Evolutionary conservation across 768 basidiomycete genomes (phyloP), one percentile per base, ranked within the genome.

Genomic region (Amanita pseudoporphyria): DNA sequence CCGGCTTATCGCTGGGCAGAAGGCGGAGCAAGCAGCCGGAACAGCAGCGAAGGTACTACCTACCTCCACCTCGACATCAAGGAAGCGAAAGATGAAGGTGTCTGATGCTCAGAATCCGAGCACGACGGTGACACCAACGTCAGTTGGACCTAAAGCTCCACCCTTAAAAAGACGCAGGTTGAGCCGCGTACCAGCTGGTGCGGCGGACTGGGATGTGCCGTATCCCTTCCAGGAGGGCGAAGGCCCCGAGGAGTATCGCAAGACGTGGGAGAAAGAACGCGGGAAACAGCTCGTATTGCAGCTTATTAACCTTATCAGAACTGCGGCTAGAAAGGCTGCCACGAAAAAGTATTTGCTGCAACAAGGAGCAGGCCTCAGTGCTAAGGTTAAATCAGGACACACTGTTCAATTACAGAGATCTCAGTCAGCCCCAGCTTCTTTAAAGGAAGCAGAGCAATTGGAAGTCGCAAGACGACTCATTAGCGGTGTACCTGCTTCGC

Each of bases 121-220:
- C 9, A 39, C 21, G 28, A 43, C 28, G n/a, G n/a, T n/a, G 16
- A 26, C 21, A 14, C 22, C 47, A 14, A 38, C 24, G n/a, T 16
- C 41, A 2, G 32, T 40, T 50, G 49, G 49, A 22, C 28, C 16
- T 35, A 42, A 39, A 19, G 36, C 52, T 18, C 55, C 58, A 12
- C 58, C 70, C 5, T 41, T 57, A 16, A 88, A 86, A 64, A 79
- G 77, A 53, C 74, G 85, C 24, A 84, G 76, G 56, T 67, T 88
- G 12, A 71, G 70, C 50, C 65, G 69, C 7, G 85, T 90, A 12
- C 87, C 87, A 30, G 87, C 87, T 18, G 87, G 87, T 9, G 87
- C 87, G 1, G 72, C 63, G 1, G 85, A 88, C 58, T 90, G 87
- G 87, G 85, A 88, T 56, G 76, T 89, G 0, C 87, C 87, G 0